Evolutionary conservation across 2,329 filamentous ascomycete genomes (phyloP), one percentile per base, ranked within the genome.

Genomic region (Hypoxylon sp.): DNA sequence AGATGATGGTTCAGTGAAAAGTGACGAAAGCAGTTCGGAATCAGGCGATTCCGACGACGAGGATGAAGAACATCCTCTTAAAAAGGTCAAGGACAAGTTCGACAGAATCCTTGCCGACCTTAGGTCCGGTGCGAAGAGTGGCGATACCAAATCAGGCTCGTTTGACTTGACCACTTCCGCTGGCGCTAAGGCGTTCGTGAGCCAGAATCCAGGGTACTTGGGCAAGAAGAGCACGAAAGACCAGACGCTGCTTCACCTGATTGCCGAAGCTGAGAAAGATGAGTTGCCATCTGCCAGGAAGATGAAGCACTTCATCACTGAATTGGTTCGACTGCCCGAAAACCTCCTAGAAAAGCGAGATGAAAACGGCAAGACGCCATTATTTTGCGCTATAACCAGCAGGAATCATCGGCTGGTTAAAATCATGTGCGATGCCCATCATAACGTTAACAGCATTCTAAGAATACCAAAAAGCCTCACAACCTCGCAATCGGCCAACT

Each of bases 291-390:
- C 49, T 36, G 1, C 49, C 9, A 52, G 32, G 17, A 52, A 52
- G 49, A 52, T 52, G 30, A 36, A 52, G 49, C 13, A 13, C 19
- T 17, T 52, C n/a, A 52, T 52, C 17, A 21, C 7, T 13, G 49
- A 19, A 23, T 38, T 52, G 21, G 49, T 52, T 23, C 30, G 21
- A 23, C 17, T 52, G 3, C 30, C 49, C 13, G 49, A 36, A 7
- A 52, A 38, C 17, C 49, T 52, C 21, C 49, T 52, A 13, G 30
- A 11, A 21, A 23, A 23, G 49, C 49, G 30, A 5, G 49, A 52
- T 36, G 49, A 52, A 14, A 52, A 52, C 17, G 49, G 49, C 49
- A 52, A 52, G 10, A 52, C 49, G 23, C 30, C 49, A 36, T 52
- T 52, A 52, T 52, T 52, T 14, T 52, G 49, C 10, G 49, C 49